Evolutionary conservation across 257 asterid species (phyloP).

Genomic region (Fraxinus quadrangulata): DNA sequence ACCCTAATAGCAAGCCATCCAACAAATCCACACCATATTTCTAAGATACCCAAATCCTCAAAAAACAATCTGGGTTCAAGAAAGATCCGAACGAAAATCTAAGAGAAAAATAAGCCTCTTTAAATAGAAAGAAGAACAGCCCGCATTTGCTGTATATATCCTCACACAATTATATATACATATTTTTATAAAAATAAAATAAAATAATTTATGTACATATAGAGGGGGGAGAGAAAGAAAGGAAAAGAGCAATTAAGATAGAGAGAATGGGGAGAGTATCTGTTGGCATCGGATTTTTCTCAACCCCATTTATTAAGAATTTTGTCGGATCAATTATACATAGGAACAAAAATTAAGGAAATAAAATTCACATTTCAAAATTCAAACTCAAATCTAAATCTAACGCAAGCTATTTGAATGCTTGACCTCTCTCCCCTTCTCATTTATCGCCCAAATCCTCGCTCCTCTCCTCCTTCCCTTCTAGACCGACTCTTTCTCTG

Average conservation of each 20-base stretch:
- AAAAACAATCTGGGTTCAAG: slow-evolving; percentile 28
- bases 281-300: slow-evolving; percentile 54
- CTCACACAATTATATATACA: slow-evolving; percentile 11
- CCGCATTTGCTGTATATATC: slow-evolving; percentile 24
- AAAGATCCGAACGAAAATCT: slow-evolving; percentile 31
- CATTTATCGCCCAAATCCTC: slow-evolving; percentile 60
- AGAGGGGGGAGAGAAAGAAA: slow-evolving; percentile 9
- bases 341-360: slow-evolving; percentile 18
- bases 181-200: neutral
- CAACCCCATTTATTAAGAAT: slow-evolving; percentile 42
- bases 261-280: slow-evolving; percentile 32
- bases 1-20: slow-evolving; percentile 33
- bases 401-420: slow-evolving; percentile 54
- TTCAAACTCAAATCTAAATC: slow-evolving; percentile 51
- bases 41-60: slow-evolving; percentile 46
- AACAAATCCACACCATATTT: slow-evolving; percentile 43
- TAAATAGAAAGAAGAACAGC: slow-evolving; percentile 38
- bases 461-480: slow-evolving; percentile 44
- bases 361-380: slow-evolving; percentile 14
- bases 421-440: slow-evolving; percentile 41
- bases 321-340: slow-evolving; percentile 48
- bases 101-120: slow-evolving; percentile 21
- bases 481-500: slow-evolving; percentile 44
- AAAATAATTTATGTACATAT: neutral
- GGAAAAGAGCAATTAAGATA: slow-evolving; percentile 13